Percentiles rank a stretch among this genome's conserved stretches.
These are phyloP conservation scores for Ustilago xerochloae DNA, from an alignment of 1,284 basidiomycete species.

Conservation along the genomic window DNA sequence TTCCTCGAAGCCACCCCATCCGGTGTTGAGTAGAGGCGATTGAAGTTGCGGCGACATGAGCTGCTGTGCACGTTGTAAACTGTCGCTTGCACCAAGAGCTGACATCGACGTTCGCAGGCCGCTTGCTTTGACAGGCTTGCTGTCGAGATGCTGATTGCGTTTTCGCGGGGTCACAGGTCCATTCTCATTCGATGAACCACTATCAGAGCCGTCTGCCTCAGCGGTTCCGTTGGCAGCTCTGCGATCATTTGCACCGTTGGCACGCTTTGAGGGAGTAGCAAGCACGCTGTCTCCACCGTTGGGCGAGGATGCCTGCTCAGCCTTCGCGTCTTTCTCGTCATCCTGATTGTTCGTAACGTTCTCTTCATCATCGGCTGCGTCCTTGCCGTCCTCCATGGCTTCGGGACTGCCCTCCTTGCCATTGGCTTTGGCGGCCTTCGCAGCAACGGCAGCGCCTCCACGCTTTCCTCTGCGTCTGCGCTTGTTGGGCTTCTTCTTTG, in stretches of 20 bases:
- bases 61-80: conserved; percentile 46
- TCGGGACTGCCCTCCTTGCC: conserved; percentile 67
- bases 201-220: conserved; percentile 16
- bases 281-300: background rate
- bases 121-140: conserved; percentile 7
- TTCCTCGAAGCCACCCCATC: conserved; percentile 39
- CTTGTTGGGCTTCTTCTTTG: conserved; percentile 54
- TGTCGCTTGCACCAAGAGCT: conserved; percentile 32
- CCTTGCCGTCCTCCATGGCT: conserved; percentile 59
- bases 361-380: conserved; percentile 68
- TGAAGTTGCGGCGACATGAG: conserved; percentile 43
- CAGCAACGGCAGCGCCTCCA: conserved; percentile 56
- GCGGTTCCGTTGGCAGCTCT: conserved; percentile 7
- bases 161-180: conserved; percentile 30
- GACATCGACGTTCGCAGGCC: conserved; percentile 9
- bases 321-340: conserved; percentile 8
- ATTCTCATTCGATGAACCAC: conserved; percentile 33
- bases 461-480: conserved; percentile 64
- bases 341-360: too few relatives aligned
- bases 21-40: conserved; percentile 39
- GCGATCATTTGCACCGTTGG: conserved; percentile 3
- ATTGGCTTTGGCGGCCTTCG: conserved; percentile 73
- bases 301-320: background rate
- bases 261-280: conserved; percentile 10
- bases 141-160: background rate